Conservation (phyloP, 306 rosid genomes). For the Cicer arietinum region DNA sequence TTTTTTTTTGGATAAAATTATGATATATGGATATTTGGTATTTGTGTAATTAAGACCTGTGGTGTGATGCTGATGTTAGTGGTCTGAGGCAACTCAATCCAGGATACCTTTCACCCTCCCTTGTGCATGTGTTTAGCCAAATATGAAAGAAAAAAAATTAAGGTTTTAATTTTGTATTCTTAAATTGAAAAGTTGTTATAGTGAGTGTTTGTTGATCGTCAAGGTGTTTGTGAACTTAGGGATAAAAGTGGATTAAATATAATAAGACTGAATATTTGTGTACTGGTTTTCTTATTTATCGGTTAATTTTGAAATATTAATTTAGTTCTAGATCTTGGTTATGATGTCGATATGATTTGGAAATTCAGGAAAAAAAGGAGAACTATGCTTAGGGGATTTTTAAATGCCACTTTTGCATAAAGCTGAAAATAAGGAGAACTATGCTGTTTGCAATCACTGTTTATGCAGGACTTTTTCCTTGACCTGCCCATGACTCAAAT, state of each 20-base stretch:
- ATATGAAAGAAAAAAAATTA: not conserved
- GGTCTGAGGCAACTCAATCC: not conserved
- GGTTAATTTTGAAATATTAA: not conserved
- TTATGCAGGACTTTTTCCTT: slow-evolving; percentile 19
- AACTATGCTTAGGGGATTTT: not conserved
- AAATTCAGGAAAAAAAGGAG: not conserved
- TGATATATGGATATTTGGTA: too few species aligned
- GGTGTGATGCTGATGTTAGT: not conserved
- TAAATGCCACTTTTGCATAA: not conserved
- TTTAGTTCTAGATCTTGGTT: not conserved
- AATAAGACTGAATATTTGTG: slow-evolving; percentile 5
- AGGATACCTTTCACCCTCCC: too few species aligned
- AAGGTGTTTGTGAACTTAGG: not conserved
- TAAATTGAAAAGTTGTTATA: not conserved
- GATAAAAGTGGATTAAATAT: not conserved
- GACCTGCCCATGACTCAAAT: not conserved
- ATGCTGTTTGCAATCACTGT: slow-evolving; percentile 5
- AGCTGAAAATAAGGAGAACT: slow-evolving; percentile 4
- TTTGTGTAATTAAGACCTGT: too few species aligned
- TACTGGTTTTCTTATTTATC: not conserved
- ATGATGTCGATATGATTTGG: slow-evolving; percentile 3
- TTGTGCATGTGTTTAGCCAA: not conserved
- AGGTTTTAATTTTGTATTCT: not conserved
- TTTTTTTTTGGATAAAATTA: too few species aligned
- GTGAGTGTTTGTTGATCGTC: not conserved